Evolutionary conservation across 345 rosid species (phyloP).

Genomic region (Capsella bursapastoris): DNA sequence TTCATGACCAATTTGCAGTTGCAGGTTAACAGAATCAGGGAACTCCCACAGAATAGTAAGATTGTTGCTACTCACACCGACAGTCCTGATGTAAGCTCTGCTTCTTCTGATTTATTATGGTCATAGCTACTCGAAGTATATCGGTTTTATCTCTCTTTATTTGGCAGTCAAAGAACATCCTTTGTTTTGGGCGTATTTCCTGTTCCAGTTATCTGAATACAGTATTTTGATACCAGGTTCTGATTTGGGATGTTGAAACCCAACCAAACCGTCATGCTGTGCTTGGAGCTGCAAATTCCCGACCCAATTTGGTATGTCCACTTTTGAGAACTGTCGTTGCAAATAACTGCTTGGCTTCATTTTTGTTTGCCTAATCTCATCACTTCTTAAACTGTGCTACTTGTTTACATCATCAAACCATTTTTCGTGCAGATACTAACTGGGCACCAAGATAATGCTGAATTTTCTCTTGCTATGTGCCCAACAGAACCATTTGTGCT

Average conservation of each 20-base stretch:
- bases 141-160: not conserved
- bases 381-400: conserved; percentile 9
- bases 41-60: conserved; percentile 89
- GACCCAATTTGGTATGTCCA: conserved; percentile 84
- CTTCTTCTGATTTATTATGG: conserved; percentile 13
- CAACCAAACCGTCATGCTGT: conserved; percentile 99
- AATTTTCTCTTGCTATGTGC: conserved; percentile 99
- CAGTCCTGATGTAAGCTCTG: conserved; percentile 81
- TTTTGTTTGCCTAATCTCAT: not conserved
- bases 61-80: conserved; percentile 99
- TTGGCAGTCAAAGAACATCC: not conserved
- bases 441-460: conserved; percentile 99
- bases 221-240: conserved; percentile 61
- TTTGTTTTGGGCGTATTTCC: not conserved
- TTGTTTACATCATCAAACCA: conserved; percentile 22
- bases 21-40: conserved; percentile 99
- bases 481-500: conserved; percentile 96
- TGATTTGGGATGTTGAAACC: conserved; percentile 98
- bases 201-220: conserved; percentile 24
- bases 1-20: conserved; percentile 9
- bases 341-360: conserved; percentile 18
- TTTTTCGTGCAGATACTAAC: conserved; percentile 76
- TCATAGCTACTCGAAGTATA: conserved; percentile 1
- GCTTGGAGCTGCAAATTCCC: conserved; percentile 89
- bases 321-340: conserved; percentile 1